Evolutionary conservation across 140 eudicot genomes (phyloP), one percentile per base, ranked within the genome.

Genomic region (Flaveria floridana): DNA sequence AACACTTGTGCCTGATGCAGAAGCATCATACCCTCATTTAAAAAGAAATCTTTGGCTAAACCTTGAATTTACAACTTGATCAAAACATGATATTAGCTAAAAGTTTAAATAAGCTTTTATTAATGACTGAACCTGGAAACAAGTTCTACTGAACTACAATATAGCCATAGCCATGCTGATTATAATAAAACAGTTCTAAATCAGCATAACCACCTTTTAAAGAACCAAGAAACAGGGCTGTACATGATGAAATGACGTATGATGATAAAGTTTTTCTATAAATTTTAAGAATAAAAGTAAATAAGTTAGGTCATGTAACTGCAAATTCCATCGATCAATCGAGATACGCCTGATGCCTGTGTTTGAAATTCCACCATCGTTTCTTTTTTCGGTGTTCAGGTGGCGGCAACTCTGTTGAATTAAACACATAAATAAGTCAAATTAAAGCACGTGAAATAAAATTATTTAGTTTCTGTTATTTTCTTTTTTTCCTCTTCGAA

Each of bases 311-410:
- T 68, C 41, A 71, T 10, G 18, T 30, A 30, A 26, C 64, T 61
- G 42, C 52, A 21, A 75, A 34, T 37, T 30, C 7, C 16, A 37
- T 30, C 21, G 28, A 52, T 73, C 71, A 79, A 20, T 79, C 83
- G 12, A 79, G 76, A 15, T 79, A 79, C 4, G 83, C 80, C 18
- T 82, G 82, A 66, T 85, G 82, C 81, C 82, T 83, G 65, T 82
- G 86, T 55, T 88, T 69, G n/a, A 87, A 85, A 62, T 78, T 81
- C 93, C 93, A 85, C 93, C 93, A 87, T 78, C 84, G 80, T 21
- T 74, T 87, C 86, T 87, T 87, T 74, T 78, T 87, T 87, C 80
- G 81, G 67, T 78, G 83, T 52, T 84, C 89, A 0, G 71, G 76
- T 20, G 87, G 87, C 0, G 87, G 87, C 71, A 84, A 69, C 74